Evolutionary conservation across 139 green algal species (phyloP), one percentile per base, ranked within the genome.

Genomic region (Chlorella sp.): DNA sequence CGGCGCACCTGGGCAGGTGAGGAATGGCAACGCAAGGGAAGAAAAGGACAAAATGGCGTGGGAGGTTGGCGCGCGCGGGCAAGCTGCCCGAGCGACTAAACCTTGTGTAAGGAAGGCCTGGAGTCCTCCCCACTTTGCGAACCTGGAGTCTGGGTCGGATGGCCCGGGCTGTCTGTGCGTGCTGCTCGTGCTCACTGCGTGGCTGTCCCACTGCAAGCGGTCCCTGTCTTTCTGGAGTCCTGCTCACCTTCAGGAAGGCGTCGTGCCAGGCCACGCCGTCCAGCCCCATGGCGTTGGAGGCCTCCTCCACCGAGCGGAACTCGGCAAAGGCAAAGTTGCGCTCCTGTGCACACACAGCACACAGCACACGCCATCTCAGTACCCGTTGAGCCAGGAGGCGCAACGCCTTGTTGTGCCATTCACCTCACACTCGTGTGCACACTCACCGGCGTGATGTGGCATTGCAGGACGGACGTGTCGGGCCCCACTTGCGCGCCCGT

Each of bases 201-300:
- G n/a, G n/a, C n/a, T n/a, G n/a, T n/a, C n/a, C n/a, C n/a, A n/a
- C n/a, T n/a, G n/a, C n/a, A n/a, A n/a, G n/a, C n/a, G n/a, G n/a
- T n/a, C n/a, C n/a, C n/a, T n/a, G n/a, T n/a, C n/a, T n/a, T n/a
- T n/a, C n/a, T n/a, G n/a, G n/a, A n/a, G n/a, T n/a, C n/a, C n/a
- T n/a, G n/a, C n/a, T n/a, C 29, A 50, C 3, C 84, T 91, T 93
- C 30, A 94, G 80, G 74, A 87, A 88, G 3, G 68, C 62, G 60
- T 85, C 86, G 10, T 81, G 61, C 67, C 90, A 91, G 5, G 74
- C 77, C 20, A 92, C 78, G 29, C 90, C 90, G 63, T 95, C 90
- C 51, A 95, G 86, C 2, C 87, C 88, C 81, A 93, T 92, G 3
- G 84, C 85, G 62, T 95, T 95, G 42, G 74, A 86, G 0, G 90